Conservation (phyloP, 1,139 yeast genomes). For the Candida freyschussii region DNA sequence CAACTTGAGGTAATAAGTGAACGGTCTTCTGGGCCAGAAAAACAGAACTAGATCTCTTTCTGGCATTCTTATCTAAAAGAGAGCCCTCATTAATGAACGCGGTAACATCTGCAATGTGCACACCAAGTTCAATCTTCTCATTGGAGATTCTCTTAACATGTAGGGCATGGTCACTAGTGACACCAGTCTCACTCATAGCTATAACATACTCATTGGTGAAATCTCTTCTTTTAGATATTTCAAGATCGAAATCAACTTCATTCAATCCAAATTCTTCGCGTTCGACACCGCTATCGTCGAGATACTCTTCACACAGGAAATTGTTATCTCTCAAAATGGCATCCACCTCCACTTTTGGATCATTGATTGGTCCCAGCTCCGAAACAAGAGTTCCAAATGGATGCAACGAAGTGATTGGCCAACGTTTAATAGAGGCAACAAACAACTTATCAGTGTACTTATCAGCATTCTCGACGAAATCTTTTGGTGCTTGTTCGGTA, state of each 20-base stretch:
- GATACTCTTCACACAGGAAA: conserved; percentile 82
- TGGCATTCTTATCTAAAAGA: conserved; percentile 79
- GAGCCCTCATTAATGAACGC: conserved; percentile 69
- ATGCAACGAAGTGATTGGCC: conserved; percentile 98
- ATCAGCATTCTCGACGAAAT: conserved; percentile 90
- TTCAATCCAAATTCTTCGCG: conserved; percentile 27
- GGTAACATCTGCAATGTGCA: conserved; percentile 79
- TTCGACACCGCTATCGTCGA: conserved; percentile 33
- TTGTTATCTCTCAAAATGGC: conserved; percentile 91
- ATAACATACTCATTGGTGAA: conserved; percentile 61
- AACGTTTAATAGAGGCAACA: conserved; percentile 93
- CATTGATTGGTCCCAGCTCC: conserved; percentile 78
- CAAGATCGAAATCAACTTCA: conserved; percentile 30
- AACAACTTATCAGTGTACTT: conserved; percentile 75
- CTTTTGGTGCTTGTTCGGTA: conserved; percentile 95
- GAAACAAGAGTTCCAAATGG: conserved; percentile 94
- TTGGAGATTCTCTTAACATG: conserved; percentile 61
- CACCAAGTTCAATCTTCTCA: conserved; percentile 58
- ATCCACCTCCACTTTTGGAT: conserved; percentile 74
- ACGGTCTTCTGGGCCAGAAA: conserved; percentile 77
- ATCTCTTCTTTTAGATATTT: conserved; percentile 43
- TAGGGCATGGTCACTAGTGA: conserved; percentile 66
- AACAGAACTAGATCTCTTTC: conserved; percentile 86
- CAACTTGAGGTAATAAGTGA: conserved; percentile 63
- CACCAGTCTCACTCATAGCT: conserved; percentile 60